Evolutionary conservation across 2,329 filamentous ascomycete genomes (phyloP).

Genomic region (Apiospora phragmitis): DNA sequence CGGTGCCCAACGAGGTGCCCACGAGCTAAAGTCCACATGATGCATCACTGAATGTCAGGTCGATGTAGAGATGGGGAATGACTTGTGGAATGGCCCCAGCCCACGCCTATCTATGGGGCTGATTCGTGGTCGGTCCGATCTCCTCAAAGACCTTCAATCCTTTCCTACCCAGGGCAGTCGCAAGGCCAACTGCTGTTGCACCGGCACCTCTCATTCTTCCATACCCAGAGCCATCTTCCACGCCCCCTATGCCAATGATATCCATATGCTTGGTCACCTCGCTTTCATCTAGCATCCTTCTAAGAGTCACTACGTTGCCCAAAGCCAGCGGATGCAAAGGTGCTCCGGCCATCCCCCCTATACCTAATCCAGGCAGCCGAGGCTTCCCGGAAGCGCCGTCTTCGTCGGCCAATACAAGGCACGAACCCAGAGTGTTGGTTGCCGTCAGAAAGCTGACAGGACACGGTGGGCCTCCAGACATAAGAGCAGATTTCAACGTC

Average conservation of each 20-base stretch:
- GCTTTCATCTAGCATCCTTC: conserved; percentile 55
- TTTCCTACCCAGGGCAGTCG: conserved; percentile 65
- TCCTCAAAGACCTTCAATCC: conserved; percentile 63
- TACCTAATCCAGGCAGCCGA: conserved; percentile 53
- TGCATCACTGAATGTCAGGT: neutral
- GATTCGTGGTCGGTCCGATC: conserved; percentile 39
- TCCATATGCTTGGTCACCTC: conserved; percentile 51
- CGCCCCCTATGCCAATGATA: conserved; percentile 73
- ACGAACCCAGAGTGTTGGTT: conserved; percentile 73
- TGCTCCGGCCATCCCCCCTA: conserved; percentile 73
- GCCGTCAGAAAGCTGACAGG: conserved; percentile 70
- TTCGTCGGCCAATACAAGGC: conserved; percentile 52
- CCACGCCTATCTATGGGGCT: neutral
- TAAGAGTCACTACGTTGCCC: conserved; percentile 73
- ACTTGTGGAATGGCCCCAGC: neutral
- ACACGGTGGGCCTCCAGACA: conserved; percentile 26
- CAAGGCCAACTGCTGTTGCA: conserved; percentile 66
- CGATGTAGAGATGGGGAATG: neutral
- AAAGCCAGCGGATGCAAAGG: conserved; percentile 72
- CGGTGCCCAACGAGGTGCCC: neutral
- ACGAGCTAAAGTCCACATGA: neutral
- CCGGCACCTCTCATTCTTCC: conserved; percentile 67
- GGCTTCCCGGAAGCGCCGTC: conserved; percentile 33
- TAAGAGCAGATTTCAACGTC: conserved; percentile 54
- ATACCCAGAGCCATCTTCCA: conserved; percentile 63